Evolutionary conservation across 1,284 basidiomycete genomes (phyloP).

Genomic region (Ceratobasidium sp.): DNA sequence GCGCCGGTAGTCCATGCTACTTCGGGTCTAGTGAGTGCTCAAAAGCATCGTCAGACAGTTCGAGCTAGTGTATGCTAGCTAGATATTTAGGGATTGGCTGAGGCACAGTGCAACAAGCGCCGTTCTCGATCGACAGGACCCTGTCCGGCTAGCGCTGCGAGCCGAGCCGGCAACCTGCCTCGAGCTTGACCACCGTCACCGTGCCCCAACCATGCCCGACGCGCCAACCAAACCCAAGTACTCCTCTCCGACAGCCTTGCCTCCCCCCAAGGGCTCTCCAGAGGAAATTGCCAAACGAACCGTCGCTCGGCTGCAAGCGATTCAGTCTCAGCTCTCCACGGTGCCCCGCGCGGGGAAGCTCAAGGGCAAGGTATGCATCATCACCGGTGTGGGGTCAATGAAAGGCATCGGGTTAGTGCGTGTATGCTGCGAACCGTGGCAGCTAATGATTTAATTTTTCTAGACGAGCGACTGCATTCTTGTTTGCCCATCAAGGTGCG

Average conservation of each 20-base stretch:
- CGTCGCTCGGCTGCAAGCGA: constrained; percentile 66
- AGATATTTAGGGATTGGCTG: background rate
- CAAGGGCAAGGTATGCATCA: constrained; percentile 84
- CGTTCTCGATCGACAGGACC: background rate
- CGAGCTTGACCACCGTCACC: background rate
- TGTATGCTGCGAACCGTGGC: background rate
- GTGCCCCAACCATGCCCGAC: constrained; percentile 28
- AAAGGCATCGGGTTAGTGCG: constrained; percentile 82
- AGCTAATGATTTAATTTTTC: background rate
- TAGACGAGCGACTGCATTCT: constrained; percentile 73
- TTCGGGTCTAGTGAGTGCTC: no score
- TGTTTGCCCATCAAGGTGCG: constrained; percentile 82
- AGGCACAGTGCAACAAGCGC: background rate
- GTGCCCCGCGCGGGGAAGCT: constrained; percentile 66
- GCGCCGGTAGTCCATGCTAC: no score
- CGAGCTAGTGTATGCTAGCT: no score
- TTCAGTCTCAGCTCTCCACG: constrained; percentile 72
- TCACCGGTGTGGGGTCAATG: constrained; percentile 85
- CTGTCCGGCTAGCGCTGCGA: constrained; percentile 11
- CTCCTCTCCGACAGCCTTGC: constrained; percentile 30
- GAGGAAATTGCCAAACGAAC: constrained; percentile 55
- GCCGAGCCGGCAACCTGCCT: background rate
- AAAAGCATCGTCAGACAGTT: no score
- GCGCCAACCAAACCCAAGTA: constrained; percentile 18
- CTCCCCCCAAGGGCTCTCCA: constrained; percentile 16